These are phyloP conservation scores for Xylaria nigripes DNA, from an alignment of 495 filamentous ascomycete species.

Conservation along the genomic window DNA sequence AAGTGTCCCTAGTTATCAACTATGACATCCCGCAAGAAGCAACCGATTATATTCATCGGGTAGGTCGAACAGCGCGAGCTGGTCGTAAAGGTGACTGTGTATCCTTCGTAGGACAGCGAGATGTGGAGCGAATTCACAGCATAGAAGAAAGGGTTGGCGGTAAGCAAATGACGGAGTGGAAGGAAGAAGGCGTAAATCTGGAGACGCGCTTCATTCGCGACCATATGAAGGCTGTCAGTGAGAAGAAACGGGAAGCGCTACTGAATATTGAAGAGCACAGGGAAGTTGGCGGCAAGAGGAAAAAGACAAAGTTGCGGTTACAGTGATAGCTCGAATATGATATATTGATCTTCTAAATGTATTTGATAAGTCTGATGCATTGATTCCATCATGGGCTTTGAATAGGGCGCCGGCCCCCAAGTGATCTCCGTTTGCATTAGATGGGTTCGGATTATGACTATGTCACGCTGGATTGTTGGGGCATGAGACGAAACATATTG, in stretches of 20 bases:
- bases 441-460: too few species aligned
- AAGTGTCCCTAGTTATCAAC: conserved; percentile 83
- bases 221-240: conserved; percentile 75
- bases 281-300: conserved; percentile 73
- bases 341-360: too few species aligned
- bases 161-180: conserved; percentile 67
- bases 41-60: conserved; percentile 95
- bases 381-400: too few species aligned
- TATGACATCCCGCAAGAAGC: conserved; percentile 92
- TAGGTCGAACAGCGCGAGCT: conserved; percentile 89
- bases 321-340: too few species aligned
- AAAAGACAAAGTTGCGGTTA: conserved; percentile 43
- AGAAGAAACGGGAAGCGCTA: conserved; percentile 83
- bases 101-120: conserved; percentile 85
- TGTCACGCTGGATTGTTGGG: too few species aligned
- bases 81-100: conserved; percentile 73
- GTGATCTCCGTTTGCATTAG: too few species aligned
- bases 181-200: conserved; percentile 82
- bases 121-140: conserved; percentile 75
- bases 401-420: too few species aligned
- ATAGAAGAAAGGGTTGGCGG: conserved; percentile 78
- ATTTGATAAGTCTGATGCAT: too few species aligned
- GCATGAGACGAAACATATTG: too few species aligned
- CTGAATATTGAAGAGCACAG: conserved; percentile 86
- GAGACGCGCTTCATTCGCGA: conserved; percentile 78